Evolutionary conservation across 108 stramenopile genomes (phyloP).

Genomic region (Aureococcus anophagefferens): DNA sequence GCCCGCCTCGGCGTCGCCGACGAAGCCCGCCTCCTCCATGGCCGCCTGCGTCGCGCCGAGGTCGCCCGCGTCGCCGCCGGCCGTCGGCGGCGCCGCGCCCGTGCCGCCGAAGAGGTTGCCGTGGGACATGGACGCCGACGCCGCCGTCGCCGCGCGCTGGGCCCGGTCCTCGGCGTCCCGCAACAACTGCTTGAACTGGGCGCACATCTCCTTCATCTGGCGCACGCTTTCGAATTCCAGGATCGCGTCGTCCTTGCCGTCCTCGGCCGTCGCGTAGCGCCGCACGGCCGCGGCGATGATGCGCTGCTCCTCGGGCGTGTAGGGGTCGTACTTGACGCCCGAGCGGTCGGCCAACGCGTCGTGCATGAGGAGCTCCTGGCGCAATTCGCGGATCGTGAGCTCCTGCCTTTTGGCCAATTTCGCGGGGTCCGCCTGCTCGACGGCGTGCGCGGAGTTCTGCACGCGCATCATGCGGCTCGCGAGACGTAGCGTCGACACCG

Average conservation of each 20-base stretch:
- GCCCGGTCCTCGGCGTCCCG: slow-evolving; percentile 18
- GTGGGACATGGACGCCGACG: background rate
- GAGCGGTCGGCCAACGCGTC: slow-evolving; percentile 48
- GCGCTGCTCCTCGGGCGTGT: slow-evolving; percentile 49
- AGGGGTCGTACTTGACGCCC: slow-evolving; percentile 43
- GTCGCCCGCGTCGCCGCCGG: slow-evolving; percentile 1
- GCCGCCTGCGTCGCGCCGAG: background rate
- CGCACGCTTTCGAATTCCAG: slow-evolving; percentile 37
- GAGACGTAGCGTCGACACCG: slow-evolving; percentile 34
- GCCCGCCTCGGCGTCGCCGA: slow-evolving; percentile 15
- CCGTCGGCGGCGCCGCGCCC: background rate
- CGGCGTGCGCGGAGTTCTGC: slow-evolving; percentile 30
- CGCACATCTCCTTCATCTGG: slow-evolving; percentile 49
- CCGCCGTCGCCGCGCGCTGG: slow-evolving; percentile 6
- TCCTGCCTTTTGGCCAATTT: slow-evolving; percentile 36
- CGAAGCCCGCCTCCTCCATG: slow-evolving; percentile 2
- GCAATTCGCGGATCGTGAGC: slow-evolving; percentile 39
- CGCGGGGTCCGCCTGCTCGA: slow-evolving; percentile 29
- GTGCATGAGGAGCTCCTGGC: slow-evolving; percentile 57
- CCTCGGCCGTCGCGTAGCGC: slow-evolving; percentile 10
- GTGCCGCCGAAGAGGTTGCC: background rate
- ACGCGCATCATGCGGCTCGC: slow-evolving; percentile 51
- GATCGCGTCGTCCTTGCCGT: slow-evolving; percentile 24
- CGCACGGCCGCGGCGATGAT: slow-evolving; percentile 1
- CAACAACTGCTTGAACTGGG: slow-evolving; percentile 40